phyloP scores from a whole-genome alignment of 495 filamentous ascomycete genomes.

The Aspergillus affinis region DNA sequence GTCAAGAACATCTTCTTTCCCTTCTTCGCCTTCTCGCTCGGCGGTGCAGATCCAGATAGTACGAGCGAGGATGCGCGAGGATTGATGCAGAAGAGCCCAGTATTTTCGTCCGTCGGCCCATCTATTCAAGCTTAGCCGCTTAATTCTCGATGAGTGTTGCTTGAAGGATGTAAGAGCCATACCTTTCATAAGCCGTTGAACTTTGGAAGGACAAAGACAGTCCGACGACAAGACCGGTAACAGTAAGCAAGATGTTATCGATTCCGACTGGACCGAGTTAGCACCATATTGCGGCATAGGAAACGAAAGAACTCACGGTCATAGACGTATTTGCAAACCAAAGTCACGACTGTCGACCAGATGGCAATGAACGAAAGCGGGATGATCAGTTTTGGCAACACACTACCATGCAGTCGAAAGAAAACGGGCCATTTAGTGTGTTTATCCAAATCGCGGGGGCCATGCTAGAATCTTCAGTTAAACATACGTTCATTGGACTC shows the following conservation, averaged over 20 bases:
- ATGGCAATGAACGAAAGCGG: constrained; percentile 63
- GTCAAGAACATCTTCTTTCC: constrained; percentile 67
- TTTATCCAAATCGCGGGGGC: constrained; percentile 67
- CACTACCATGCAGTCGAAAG: constrained; percentile 75
- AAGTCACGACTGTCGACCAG: constrained; percentile 71
- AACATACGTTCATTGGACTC: neutral
- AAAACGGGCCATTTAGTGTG: constrained; percentile 86
- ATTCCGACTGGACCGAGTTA: constrained; percentile 48
- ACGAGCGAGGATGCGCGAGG: constrained; percentile 70
- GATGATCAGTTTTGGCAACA: constrained; percentile 78
- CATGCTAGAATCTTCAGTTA: constrained; percentile 33
- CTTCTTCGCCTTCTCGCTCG: constrained; percentile 59
- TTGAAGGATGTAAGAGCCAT: constrained; percentile 6
- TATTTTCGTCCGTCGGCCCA: constrained; percentile 73
- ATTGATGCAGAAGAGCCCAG: constrained; percentile 72
- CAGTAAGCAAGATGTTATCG: constrained; percentile 70
- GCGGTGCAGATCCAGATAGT: constrained; percentile 73
- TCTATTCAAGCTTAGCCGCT: constrained; percentile 21
- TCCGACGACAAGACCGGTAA: constrained; percentile 87
- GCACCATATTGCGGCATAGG: neutral
- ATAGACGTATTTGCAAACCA: constrained; percentile 55
- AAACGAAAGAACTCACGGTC: constrained; percentile 37
- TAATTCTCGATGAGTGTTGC: no score
- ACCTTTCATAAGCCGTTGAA: constrained; percentile 84
- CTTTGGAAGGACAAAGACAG: constrained; percentile 78